Percentiles rank a stretch among this genome's conserved stretches.
Conservation (phyloP, 2,329 filamentous ascomycete genomes). For the Botrytis galanthina region DNA sequence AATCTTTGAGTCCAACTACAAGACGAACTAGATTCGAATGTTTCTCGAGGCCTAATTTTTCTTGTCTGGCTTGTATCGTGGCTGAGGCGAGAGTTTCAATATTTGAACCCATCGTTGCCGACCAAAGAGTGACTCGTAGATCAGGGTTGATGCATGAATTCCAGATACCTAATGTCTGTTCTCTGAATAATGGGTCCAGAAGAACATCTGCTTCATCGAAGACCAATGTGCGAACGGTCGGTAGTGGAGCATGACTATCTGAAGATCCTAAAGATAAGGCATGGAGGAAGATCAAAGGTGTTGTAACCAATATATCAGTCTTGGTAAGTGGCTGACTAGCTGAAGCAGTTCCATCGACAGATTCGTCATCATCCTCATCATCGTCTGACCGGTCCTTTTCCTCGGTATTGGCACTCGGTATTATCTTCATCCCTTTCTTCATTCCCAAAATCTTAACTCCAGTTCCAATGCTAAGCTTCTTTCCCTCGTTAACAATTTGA, state of each 20-base stretch:
- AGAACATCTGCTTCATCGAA: conserved; percentile 96
- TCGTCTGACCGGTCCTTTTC: conserved; percentile 42
- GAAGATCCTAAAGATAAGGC: conserved; percentile 55
- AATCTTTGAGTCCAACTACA: conserved; percentile 95
- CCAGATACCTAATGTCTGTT: conserved; percentile 86
- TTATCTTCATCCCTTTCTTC: conserved; percentile 78
- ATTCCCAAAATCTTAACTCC: conserved; percentile 78
- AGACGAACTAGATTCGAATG: conserved; percentile 68
- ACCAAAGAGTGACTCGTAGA: conserved; percentile 84
- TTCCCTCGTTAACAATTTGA: conserved; percentile 81
- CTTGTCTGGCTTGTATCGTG: conserved; percentile 58
- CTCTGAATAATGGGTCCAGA: conserved; percentile 83
- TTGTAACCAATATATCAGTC: conserved; percentile 77
- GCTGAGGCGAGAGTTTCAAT: conserved; percentile 75
- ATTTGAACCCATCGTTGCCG: conserved; percentile 92
- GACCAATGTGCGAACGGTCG: conserved; percentile 70
- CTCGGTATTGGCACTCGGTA: conserved; percentile 43
- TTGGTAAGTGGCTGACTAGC: conserved; percentile 60
- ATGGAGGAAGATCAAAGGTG: conserved; percentile 75
- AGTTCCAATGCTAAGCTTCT: conserved; percentile 75
- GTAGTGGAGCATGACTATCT: conserved; percentile 50
- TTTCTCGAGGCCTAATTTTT: conserved; percentile 39
- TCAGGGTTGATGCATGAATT: conserved; percentile 66
- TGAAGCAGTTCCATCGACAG: conserved; percentile 41
- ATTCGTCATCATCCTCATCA: conserved; percentile 37